These are phyloP conservation scores for Solanum paucissectum DNA, from an alignment of 257 asterid species.

Conservation along the genomic window DNA sequence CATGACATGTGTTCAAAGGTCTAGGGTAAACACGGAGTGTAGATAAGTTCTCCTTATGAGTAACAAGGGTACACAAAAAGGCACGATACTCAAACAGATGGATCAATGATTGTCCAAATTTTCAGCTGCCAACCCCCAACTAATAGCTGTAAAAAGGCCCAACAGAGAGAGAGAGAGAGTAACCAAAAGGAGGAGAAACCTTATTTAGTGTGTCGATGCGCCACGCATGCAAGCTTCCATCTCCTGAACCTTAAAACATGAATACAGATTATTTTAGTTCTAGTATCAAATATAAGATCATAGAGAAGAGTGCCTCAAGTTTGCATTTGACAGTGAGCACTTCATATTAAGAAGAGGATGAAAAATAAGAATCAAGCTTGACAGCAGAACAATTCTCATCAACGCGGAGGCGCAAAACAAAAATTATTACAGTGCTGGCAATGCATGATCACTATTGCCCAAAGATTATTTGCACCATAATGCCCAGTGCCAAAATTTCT, in stretches of 20 bases:
- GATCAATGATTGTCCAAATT: not conserved
- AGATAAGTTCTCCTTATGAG: not conserved
- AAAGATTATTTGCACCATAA: not conserved
- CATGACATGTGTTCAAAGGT: not conserved
- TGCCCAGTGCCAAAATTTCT: not conserved
- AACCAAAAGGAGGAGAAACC: conserved; percentile 22
- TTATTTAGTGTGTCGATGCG: conserved; percentile 53
- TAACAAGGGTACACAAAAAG: not conserved
- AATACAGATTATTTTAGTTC: not conserved
- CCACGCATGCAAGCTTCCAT: conserved; percentile 85
- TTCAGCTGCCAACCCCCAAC: not conserved
- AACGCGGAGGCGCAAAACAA: not conserved
- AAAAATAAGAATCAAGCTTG: not conserved
- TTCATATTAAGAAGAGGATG: not conserved
- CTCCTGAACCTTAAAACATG: conserved; percentile 71
- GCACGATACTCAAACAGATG: not conserved
- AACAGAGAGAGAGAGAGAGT: not conserved
- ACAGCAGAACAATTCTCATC: not conserved
- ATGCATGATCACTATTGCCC: not conserved
- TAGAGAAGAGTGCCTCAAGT: not conserved
- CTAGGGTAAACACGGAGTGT: not conserved
- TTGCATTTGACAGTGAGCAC: not conserved
- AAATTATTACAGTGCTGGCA: not conserved
- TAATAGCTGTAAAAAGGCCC: not conserved
- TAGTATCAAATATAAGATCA: not conserved